Evolutionary conservation across 192 early-diverging fungal genomes (phyloP).

Genomic region (Backusella westeae): DNA sequence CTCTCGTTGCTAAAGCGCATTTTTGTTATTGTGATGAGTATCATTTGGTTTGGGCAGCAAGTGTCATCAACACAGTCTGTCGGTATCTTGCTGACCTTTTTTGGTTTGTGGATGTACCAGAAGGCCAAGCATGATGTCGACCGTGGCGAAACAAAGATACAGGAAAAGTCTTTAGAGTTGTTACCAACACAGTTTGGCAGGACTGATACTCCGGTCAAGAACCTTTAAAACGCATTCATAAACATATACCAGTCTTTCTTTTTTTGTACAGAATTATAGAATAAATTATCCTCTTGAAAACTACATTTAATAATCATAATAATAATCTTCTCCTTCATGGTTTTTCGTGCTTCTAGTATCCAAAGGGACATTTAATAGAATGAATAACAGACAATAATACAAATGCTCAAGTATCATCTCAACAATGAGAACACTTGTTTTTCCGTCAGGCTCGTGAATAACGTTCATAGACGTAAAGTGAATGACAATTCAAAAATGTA

Average conservation of each 20-base stretch:
- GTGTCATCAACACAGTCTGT: constrained; percentile 64
- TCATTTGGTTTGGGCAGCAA: constrained; percentile 82
- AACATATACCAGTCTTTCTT: neutral
- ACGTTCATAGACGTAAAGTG: too few relatives aligned
- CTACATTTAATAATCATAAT: neutral
- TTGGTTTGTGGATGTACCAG: constrained; percentile 84
- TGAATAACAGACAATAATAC: too few relatives aligned
- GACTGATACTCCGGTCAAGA: neutral
- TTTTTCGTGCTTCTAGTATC: too few relatives aligned
- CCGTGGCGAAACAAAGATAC: constrained; percentile 33
- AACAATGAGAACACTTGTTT: too few relatives aligned
- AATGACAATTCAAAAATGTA: too few relatives aligned
- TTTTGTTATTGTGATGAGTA: constrained; percentile 80
- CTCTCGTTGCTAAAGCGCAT: constrained; percentile 85
- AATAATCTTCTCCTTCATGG: too few relatives aligned
- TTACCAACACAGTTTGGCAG: constrained; percentile 8
- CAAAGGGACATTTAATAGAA: too few relatives aligned
- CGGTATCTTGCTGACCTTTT: constrained; percentile 79
- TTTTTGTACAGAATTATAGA: neutral
- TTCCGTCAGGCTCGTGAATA: too few relatives aligned
- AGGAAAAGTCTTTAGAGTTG: constrained; percentile 25
- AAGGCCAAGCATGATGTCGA: constrained; percentile 68
- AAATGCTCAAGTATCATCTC: too few relatives aligned
- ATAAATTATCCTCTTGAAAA: neutral
- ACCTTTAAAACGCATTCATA: neutral